Percentiles rank a stretch among this genome's conserved stretches.
Evolutionary conservation across 805 yeast species (phyloP).

Genomic region (Metschnikowia matae): DNA sequence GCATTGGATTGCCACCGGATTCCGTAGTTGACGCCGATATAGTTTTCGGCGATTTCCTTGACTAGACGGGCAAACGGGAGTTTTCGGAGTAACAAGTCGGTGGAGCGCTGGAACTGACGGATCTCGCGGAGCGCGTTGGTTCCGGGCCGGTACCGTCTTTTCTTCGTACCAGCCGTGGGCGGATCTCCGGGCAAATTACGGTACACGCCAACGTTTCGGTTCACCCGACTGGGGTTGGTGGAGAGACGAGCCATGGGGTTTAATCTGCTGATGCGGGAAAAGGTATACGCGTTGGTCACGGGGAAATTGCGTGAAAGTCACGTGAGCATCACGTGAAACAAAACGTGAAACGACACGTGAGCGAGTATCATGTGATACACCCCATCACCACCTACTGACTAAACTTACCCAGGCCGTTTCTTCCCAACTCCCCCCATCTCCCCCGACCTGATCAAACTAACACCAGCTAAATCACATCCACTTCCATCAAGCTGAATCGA

Average conservation of each 20-base stretch:
- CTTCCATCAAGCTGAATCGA: too few species aligned
- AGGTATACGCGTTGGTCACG: too few species aligned
- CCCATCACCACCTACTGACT: too few species aligned
- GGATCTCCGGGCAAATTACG: conserved; percentile 58
- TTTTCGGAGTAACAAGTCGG: conserved; percentile 64
- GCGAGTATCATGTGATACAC: too few species aligned
- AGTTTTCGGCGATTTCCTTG: conserved; percentile 65
- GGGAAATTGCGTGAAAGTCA: too few species aligned
- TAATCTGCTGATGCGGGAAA: not conserved
- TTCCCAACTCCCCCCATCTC: too few species aligned
- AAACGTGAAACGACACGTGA: too few species aligned
- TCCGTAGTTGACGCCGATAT: conserved; percentile 49
- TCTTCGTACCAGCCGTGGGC: conserved; percentile 21
- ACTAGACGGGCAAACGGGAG: conserved; percentile 77
- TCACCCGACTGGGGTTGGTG: conserved; percentile 7
- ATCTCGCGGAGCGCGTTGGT: conserved; percentile 66
- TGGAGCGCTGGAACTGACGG: conserved; percentile 59
- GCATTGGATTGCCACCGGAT: conserved; percentile 80
- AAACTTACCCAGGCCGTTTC: too few species aligned
- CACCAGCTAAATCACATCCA: too few species aligned
- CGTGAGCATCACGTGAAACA: too few species aligned
- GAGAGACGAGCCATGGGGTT: conserved; percentile 14
- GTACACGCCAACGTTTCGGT: conserved; percentile 31
- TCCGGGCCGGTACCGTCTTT: conserved; percentile 55
- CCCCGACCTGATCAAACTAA: too few species aligned